Percentiles rank a stretch among this genome's conserved stretches.
Evolutionary conservation across 192 early-diverging fungal species (phyloP).

Genomic region (Mortierella alpina): DNA sequence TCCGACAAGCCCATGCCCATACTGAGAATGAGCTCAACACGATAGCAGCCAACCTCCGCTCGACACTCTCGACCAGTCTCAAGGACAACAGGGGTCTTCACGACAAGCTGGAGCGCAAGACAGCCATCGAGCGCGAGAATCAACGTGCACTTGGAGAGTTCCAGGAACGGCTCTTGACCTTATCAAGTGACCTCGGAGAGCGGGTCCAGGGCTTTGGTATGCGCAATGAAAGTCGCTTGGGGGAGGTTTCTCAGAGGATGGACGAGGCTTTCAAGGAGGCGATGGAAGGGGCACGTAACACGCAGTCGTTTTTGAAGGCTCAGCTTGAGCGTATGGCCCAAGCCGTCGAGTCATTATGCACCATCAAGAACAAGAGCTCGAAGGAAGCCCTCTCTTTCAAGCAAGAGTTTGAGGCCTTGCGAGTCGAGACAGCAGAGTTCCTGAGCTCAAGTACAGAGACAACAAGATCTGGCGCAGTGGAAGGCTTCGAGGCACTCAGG

Average conservation of each 20-base stretch:
- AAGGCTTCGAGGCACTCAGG: conserved; percentile 32
- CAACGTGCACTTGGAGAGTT: conserved; percentile 27
- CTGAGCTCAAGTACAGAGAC: conserved; percentile 28
- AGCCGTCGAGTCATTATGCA: conserved; percentile 5
- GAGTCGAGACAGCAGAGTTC: conserved; percentile 14
- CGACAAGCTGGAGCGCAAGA: conserved; percentile 39
- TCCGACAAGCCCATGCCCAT: conserved; percentile 61
- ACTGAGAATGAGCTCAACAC: conserved; percentile 57
- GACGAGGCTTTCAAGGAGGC: conserved; percentile 29
- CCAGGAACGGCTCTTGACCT: conserved; percentile 18
- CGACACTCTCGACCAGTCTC: conserved; percentile 43
- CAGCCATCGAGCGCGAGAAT: conserved; percentile 26
- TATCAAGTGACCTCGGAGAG: conserved; percentile 21
- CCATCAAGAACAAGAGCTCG: conserved; percentile 12
- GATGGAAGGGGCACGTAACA: background rate
- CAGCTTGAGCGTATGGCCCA: conserved; percentile 23
- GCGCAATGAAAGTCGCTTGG: conserved; percentile 17
- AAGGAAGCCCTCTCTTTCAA: conserved; percentile 23
- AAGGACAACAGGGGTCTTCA: conserved; percentile 47
- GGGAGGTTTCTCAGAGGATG: background rate
- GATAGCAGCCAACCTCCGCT: conserved; percentile 42
- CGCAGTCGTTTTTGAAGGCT: conserved; percentile 1
- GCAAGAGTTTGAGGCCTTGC: conserved; percentile 35
- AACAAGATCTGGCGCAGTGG: conserved; percentile 15
- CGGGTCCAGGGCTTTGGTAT: conserved; percentile 14